Base-by-base conservation (phyloP, 257 asterid species). In the Nicotiana noctiflora region DNA sequence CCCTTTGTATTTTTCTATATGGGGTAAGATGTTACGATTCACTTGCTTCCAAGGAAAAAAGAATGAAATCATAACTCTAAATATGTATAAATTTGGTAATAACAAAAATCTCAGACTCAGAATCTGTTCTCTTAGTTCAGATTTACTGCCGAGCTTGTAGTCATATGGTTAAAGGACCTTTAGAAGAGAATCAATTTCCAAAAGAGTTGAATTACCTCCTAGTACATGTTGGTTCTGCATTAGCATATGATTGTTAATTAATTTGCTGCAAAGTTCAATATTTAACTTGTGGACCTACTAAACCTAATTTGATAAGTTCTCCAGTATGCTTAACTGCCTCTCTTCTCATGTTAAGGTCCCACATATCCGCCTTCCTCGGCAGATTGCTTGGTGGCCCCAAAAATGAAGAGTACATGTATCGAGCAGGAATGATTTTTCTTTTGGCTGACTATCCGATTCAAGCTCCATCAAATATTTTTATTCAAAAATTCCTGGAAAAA, bases 1-100 rank as follows among this genome's bases (percentile, higher is more conserved):
- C 85, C 82, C 90, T 92, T 81, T 75, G 85, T 63, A 60, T 95
- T 82, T 95, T 95, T 87, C 97, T 93, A 27, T 93, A 93, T 83
- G 99, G 99, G 97, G 98, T 95, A 90, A 89, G 97, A 82, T 49
- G 32, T 72, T 52, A 52, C 32, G 53, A 46, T 34, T 65, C 25
- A 72, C 51, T 44, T 57, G 23, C 13, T 63, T 12, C 8, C n/a
- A 15, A 77, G 67, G 65, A 34, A 61, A 57, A 77, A 55, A 34
- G 8, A 14, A 18, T n/a, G 55, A 9, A 56, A 34, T 70, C 77
- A 44, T 31, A 21, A 46, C 77, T 40, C 3, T 46, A 4, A 70
- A 44, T 7, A 44, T 70, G 37, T 70, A 46, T 13, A 62, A 13
- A 62, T 62, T 25, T 25, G 65, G 19, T 62, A 62, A 62, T 62